phyloP scores from a whole-genome alignment of 73 alveolate genomes.

The Vitrella brassicaformis region DNA sequence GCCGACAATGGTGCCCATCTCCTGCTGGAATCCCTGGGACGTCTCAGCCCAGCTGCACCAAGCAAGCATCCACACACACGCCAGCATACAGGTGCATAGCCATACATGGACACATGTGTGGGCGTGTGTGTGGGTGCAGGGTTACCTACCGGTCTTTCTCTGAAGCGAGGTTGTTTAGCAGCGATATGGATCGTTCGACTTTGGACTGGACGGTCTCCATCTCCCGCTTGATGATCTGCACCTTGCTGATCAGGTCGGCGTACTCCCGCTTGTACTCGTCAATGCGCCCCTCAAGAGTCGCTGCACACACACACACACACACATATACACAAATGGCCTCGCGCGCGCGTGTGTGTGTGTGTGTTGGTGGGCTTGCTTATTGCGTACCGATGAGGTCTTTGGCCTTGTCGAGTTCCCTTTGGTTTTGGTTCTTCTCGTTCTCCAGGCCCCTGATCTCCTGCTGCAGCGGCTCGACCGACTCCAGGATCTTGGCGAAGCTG shows the following conservation, averaged over 20 bases:
- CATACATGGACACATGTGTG: too few species aligned
- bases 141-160: too few species aligned
- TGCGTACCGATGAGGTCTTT: constrained; percentile 45
- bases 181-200: constrained; percentile 78
- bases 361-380: too few species aligned
- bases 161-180: constrained; percentile 70
- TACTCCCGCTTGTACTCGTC: constrained; percentile 72
- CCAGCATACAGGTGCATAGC: too few species aligned
- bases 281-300: constrained; percentile 66
- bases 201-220: constrained; percentile 68
- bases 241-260: constrained; percentile 73
- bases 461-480: constrained; percentile 85
- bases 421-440: constrained; percentile 52
- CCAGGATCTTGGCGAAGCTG: constrained; percentile 79
- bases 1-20: constrained; percentile 83
- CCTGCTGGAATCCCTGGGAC: constrained; percentile 69
- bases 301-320: too few species aligned
- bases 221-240: constrained; percentile 10
- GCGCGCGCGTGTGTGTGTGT: too few species aligned
- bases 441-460: constrained; percentile 65
- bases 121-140: too few species aligned
- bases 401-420: constrained; percentile 42
- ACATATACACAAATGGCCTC: too few species aligned
- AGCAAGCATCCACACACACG: too few species aligned
- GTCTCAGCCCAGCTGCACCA: constrained; percentile 93